Evolutionary conservation across 2,329 filamentous ascomycete species (phyloP).

Genomic region (Trichoderma gracile): DNA sequence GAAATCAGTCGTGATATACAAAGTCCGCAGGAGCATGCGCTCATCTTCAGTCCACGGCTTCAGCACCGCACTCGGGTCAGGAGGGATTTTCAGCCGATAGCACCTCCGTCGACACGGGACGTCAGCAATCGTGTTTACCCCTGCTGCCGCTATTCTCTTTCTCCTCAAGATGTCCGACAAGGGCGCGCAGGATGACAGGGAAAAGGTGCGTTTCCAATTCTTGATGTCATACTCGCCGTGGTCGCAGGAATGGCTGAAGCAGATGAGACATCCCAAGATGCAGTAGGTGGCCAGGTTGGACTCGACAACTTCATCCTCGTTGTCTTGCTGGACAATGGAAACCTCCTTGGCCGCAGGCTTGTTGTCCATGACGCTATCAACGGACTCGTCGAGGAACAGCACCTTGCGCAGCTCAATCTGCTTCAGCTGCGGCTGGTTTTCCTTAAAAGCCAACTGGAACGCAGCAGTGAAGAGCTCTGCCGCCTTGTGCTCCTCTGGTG

Average conservation of each 20-base stretch:
- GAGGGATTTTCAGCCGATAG: constrained; percentile 33
- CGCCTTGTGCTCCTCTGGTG: constrained; percentile 45
- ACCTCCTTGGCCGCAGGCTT: constrained; percentile 55
- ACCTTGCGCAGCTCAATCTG: constrained; percentile 54
- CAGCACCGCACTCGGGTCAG: constrained; percentile 31
- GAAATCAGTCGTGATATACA: constrained; percentile 46
- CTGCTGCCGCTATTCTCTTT: constrained; percentile 29
- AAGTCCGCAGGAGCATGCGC: constrained; percentile 48
- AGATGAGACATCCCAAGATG: constrained; percentile 59
- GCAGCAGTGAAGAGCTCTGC: constrained; percentile 57
- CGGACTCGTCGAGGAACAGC: constrained; percentile 53
- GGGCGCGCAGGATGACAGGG: constrained; percentile 42
- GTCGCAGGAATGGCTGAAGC: constrained; percentile 61
- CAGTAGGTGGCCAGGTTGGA: constrained; percentile 56
- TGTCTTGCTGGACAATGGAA: constrained; percentile 37
- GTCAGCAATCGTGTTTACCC: constrained; percentile 20
- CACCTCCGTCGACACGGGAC: constrained; percentile 47
- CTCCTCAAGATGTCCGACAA: constrained; percentile 39
- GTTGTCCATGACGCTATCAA: constrained; percentile 55
- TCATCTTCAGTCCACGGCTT: constrained; percentile 53
- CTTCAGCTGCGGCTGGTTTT: constrained; percentile 37
- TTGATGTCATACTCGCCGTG: constrained; percentile 60
- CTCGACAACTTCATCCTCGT: constrained; percentile 47
- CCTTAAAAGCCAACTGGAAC: constrained; percentile 57
- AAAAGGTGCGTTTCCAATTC: constrained; percentile 55